These are phyloP conservation scores for Tricholoma furcatifolium DNA, from an alignment of 768 basidiomycete species.

Conservation along the genomic window DNA sequence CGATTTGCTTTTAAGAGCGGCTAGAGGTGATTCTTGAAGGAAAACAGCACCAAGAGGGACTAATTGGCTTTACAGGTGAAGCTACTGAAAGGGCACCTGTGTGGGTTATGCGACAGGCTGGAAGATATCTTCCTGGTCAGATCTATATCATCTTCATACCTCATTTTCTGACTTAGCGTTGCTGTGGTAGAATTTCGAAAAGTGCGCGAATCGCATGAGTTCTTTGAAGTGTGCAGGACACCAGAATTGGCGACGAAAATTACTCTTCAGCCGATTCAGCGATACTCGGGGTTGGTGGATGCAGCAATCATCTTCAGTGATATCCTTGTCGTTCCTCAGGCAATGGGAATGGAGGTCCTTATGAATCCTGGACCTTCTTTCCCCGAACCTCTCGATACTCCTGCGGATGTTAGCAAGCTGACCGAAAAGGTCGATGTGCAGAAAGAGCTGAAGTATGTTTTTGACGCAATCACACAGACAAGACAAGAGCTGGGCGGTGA, in stretches of 20 bases:
- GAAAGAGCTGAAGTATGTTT: slow-evolving; percentile 88
- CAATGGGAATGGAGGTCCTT: slow-evolving; percentile 92
- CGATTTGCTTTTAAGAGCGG: slow-evolving; percentile 87
- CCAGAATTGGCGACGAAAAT: slow-evolving; percentile 87
- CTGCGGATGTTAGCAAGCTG: slow-evolving; percentile 69
- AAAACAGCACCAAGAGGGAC: not conserved
- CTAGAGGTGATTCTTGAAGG: slow-evolving; percentile 54
- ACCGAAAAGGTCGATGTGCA: slow-evolving; percentile 67
- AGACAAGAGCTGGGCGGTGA: slow-evolving; percentile 78
- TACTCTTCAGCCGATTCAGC: slow-evolving; percentile 91
- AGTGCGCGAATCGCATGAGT: slow-evolving; percentile 82
- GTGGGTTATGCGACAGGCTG: slow-evolving; percentile 98
- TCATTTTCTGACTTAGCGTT: not conserved
- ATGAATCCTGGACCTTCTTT: slow-evolving; percentile 95
- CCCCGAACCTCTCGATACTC: slow-evolving; percentile 79
- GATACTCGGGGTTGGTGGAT: slow-evolving; percentile 84
- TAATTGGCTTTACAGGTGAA: slow-evolving; percentile 51
- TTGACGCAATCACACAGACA: slow-evolving; percentile 86
- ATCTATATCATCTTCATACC: slow-evolving; percentile 11
- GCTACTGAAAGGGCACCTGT: slow-evolving; percentile 91
- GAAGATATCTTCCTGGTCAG: slow-evolving; percentile 89
- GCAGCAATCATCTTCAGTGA: slow-evolving; percentile 98
- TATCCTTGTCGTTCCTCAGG: slow-evolving; percentile 97
- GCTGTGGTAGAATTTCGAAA: slow-evolving; percentile 94
- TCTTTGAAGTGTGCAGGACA: slow-evolving; percentile 93